Percentiles rank a stretch among this genome's conserved stretches.
phyloP scores from a whole-genome alignment of 2,329 filamentous ascomycete genomes.

The Fonsecaea multimorphosa region DNA sequence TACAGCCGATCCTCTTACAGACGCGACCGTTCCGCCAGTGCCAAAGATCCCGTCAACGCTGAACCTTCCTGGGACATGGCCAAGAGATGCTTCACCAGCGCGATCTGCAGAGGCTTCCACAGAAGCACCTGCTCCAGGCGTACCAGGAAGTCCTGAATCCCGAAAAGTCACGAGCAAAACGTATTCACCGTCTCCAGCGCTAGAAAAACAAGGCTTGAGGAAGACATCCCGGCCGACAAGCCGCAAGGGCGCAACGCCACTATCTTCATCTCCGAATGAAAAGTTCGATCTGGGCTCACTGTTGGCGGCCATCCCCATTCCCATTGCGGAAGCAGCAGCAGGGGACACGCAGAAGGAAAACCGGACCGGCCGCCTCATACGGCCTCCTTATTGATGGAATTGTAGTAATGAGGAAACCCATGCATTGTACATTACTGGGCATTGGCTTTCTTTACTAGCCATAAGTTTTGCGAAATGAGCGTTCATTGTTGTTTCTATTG shows the following conservation, averaged over 20 bases:
- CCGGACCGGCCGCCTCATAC: conserved; percentile 30
- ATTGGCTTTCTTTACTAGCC: background rate
- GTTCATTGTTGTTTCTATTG: background rate
- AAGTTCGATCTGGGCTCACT: conserved; percentile 36
- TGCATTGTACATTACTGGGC: conserved; percentile 3
- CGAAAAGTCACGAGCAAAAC: conserved; percentile 15
- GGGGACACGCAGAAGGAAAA: conserved; percentile 25
- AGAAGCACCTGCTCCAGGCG: background rate
- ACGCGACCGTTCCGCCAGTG: conserved; percentile 53
- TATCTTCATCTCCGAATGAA: conserved; percentile 28
- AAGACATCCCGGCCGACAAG: conserved; percentile 31
- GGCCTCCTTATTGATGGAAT: conserved; percentile 35
- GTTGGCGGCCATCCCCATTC: conserved; percentile 35
- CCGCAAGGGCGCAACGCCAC: conserved; percentile 20
- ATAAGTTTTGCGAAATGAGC: background rate
- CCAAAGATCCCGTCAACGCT: conserved; percentile 53
- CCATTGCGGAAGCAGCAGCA: conserved; percentile 26
- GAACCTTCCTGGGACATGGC: conserved; percentile 51
- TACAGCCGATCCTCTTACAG: conserved; percentile 20
- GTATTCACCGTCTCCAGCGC: conserved; percentile 20
- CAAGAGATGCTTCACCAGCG: conserved; percentile 45
- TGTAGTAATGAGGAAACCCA: background rate
- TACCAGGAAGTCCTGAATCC: conserved; percentile 18
- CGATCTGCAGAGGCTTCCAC: conserved; percentile 19
- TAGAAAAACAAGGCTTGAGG: conserved; percentile 24